Conservation (phyloP, 2,329 filamentous ascomycete genomes). For the Calcarisporium arbuscula region DNA sequence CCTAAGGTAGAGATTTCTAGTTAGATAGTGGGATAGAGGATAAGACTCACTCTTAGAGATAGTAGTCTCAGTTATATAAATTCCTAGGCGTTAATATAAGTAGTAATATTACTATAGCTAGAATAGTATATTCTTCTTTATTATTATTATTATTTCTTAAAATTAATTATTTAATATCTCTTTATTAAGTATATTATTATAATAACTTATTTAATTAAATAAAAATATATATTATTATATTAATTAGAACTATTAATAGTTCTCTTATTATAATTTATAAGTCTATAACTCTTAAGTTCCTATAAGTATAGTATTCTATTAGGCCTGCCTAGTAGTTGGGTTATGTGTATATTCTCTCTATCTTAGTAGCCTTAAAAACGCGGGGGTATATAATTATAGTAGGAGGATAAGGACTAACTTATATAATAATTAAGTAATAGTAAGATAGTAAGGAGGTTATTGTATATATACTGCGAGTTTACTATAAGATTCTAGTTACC, state of each 20-base stretch:
- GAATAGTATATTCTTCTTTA: no score
- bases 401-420: background rate
- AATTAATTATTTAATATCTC: background rate
- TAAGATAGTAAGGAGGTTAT: background rate
- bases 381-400: no score
- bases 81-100: background rate
- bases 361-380: background rate
- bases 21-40: constrained; percentile 1
- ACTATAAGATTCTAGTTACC: background rate
- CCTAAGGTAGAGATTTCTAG: no score
- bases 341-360: background rate
- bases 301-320: background rate
- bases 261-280: background rate
- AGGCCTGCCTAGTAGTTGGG: background rate
- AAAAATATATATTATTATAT: background rate
- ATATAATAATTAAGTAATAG: background rate
- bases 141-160: background rate
- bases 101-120: background rate
- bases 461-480: background rate
- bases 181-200: background rate
- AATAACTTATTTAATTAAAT: background rate
- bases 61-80: background rate
- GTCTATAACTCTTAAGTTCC: background rate
- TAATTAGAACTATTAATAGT: background rate
- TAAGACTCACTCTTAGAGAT: background rate